These are phyloP conservation scores for Hypoxylon fuscum DNA, from an alignment of 495 filamentous ascomycete species.

Conservation along the genomic window DNA sequence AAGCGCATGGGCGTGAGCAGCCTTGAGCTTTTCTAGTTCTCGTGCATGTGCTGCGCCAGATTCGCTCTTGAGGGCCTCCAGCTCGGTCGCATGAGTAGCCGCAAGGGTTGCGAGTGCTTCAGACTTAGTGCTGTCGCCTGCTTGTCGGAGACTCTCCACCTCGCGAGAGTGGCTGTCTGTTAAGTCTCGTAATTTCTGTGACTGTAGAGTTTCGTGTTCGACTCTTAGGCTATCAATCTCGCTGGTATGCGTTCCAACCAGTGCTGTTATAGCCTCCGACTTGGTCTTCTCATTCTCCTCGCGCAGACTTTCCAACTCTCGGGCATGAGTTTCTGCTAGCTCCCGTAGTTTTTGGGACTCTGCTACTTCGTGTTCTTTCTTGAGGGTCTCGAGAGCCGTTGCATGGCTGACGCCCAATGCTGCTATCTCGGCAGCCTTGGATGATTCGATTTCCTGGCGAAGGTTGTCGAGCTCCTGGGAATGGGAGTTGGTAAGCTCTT, in stretches of 20 bases:
- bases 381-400: conserved; percentile 22
- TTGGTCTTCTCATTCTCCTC: conserved; percentile 14
- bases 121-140: conserved; percentile 18
- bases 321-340: conserved; percentile 16
- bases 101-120: conserved; percentile 16
- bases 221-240: conserved; percentile 25
- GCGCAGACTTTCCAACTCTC: conserved; percentile 18
- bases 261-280: conserved; percentile 11
- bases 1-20: conserved; percentile 17
- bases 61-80: conserved; percentile 28
- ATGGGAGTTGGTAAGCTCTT: conserved; percentile 29
- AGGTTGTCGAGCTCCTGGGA: conserved; percentile 27
- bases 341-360: conserved; percentile 31
- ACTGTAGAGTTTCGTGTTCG: conserved; percentile 27
- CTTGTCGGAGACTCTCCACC: conserved; percentile 23
- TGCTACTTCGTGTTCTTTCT: conserved; percentile 19
- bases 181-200: conserved; percentile 29
- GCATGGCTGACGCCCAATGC: conserved; percentile 21
- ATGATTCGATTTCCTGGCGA: conserved; percentile 23
- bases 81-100: conserved; percentile 20
- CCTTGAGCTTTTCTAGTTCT: conserved; percentile 27
- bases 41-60: conserved; percentile 14
- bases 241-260: conserved; percentile 2
- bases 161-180: conserved; percentile 18
- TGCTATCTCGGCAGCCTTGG: conserved; percentile 34